Percentiles rank a stretch among this genome's conserved stretches.
Evolutionary conservation across 306 rosid species (phyloP).

Genomic region (Delonix regia): DNA sequence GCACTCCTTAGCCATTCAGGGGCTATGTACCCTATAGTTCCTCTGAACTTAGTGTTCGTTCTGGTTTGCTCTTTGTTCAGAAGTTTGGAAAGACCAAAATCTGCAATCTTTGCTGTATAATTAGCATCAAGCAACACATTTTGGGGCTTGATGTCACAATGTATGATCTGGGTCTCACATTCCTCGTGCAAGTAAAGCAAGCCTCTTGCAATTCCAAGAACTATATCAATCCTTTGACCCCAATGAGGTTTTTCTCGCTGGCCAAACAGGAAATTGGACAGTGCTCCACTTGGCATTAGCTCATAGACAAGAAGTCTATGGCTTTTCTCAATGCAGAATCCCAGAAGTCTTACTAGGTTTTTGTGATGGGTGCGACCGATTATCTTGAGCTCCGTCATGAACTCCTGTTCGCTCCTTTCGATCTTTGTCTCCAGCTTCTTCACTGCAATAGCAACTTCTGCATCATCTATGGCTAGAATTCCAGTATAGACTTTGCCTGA

Average conservation of each 20-base stretch:
- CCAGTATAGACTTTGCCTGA: slow-evolving; percentile 44
- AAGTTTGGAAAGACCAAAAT: slow-evolving; percentile 48
- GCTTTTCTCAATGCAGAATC: slow-evolving; percentile 40
- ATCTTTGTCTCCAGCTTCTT: slow-evolving; percentile 38
- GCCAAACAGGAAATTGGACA: slow-evolving; percentile 36
- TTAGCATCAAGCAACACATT: slow-evolving; percentile 47
- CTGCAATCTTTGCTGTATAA: slow-evolving; percentile 42
- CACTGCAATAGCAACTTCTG: slow-evolving; percentile 37
- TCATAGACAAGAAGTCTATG: slow-evolving; percentile 42
- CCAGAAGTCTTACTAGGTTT: slow-evolving; percentile 45
- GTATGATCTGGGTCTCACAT: slow-evolving; percentile 46
- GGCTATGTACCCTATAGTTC: slow-evolving; percentile 47
- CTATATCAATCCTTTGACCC: slow-evolving; percentile 46
- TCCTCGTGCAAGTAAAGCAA: slow-evolving; percentile 44
- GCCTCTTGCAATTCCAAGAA: slow-evolving; percentile 43
- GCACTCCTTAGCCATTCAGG: slow-evolving; percentile 47
- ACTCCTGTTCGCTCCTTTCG: slow-evolving; percentile 39
- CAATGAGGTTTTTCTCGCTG: slow-evolving; percentile 35
- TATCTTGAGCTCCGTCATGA: slow-evolving; percentile 45
- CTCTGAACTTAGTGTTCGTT: slow-evolving; percentile 43
- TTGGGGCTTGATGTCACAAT: slow-evolving; percentile 49
- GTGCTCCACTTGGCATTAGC: slow-evolving; percentile 42
- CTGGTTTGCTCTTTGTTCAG: slow-evolving; percentile 42
- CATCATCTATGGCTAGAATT: slow-evolving; percentile 16
- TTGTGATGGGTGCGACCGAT: slow-evolving; percentile 48